A percentile compares a stretch with the other conserved stretches of the same genome.
Conservation (phyloP, 345 rosid genomes). For the Rubroshorea leprosula region DNA sequence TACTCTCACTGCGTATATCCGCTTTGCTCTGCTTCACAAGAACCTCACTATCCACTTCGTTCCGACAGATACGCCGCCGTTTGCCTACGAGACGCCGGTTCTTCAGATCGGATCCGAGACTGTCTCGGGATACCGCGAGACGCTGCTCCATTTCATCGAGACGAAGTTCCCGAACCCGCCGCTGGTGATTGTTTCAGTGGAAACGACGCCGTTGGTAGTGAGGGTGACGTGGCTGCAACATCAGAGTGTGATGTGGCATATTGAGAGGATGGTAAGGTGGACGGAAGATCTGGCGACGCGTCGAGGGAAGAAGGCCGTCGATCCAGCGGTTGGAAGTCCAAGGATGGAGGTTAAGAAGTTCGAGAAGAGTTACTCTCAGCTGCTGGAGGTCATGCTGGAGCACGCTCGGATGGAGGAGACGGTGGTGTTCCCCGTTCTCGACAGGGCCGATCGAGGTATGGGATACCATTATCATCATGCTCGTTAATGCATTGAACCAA, state of each 20-base stretch:
- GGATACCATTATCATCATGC: too few relatives aligned
- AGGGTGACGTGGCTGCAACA: slow-evolving; percentile 47
- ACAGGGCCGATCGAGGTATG: slow-evolving; percentile 58
- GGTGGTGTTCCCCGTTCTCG: slow-evolving; percentile 55
- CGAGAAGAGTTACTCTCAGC: slow-evolving; percentile 38
- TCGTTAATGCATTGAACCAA: not conserved
- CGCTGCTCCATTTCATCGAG: slow-evolving; percentile 47
- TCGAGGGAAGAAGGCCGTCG: slow-evolving; percentile 40
- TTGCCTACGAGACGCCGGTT: slow-evolving; percentile 18
- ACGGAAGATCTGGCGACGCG: slow-evolving; percentile 56
- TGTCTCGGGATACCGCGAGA: slow-evolving; percentile 39
- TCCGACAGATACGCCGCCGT: slow-evolving; percentile 18
- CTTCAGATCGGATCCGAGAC: slow-evolving; percentile 44
- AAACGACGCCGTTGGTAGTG: slow-evolving; percentile 40
- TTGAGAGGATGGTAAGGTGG: slow-evolving; percentile 65
- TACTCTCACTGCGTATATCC: slow-evolving; percentile 36
- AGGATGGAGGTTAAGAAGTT: slow-evolving; percentile 67
- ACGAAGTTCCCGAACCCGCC: slow-evolving; percentile 45
- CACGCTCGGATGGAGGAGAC: slow-evolving; percentile 86
- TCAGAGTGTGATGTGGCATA: slow-evolving; percentile 51
- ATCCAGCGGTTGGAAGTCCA: slow-evolving; percentile 60
- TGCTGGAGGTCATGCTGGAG: slow-evolving; percentile 63
- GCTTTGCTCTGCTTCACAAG: slow-evolving; percentile 53
- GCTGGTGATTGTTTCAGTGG: slow-evolving; percentile 21
- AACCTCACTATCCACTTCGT: slow-evolving; percentile 33